Percentiles rank a stretch among this genome's conserved stretches.
Conservation (phyloP, 257 asterid species). For the Penstemon davidsonii region DNA sequence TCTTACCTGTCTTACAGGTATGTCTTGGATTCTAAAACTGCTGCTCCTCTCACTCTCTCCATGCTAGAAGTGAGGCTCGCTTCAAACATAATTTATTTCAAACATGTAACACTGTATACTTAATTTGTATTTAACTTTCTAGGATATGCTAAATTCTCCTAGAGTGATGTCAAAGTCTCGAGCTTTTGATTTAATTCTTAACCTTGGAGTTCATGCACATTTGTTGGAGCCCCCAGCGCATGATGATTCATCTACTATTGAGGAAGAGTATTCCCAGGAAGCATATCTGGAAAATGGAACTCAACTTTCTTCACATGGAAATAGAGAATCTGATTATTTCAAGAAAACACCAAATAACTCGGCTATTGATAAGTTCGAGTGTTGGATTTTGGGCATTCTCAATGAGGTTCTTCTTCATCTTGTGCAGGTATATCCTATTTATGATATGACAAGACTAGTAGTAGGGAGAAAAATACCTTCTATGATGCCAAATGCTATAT, state of each 20-base stretch:
- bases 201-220: slow-evolving; percentile 99
- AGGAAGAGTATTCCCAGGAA: slow-evolving; percentile 82
- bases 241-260: slow-evolving; percentile 70
- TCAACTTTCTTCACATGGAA: slow-evolving; percentile 57
- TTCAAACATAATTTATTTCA: slow-evolving; percentile 21
- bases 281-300: slow-evolving; percentile 62
- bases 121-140: slow-evolving; percentile 34
- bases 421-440: slow-evolving; percentile 73
- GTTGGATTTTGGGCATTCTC: slow-evolving; percentile 98
- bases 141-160: slow-evolving; percentile 95
- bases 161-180: slow-evolving; percentile 77
- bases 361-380: slow-evolving; percentile 85
- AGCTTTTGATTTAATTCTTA: slow-evolving; percentile 91
- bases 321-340: slow-evolving; percentile 46
- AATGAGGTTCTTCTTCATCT: slow-evolving; percentile 94
- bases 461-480: background rate
- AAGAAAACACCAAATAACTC: slow-evolving; percentile 52
- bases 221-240: slow-evolving; percentile 89
- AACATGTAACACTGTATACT: slow-evolving; percentile 32
- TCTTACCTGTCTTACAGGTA: slow-evolving; percentile 68
- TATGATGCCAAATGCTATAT: too few species aligned
- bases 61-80: slow-evolving; percentile 81
- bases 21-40: slow-evolving; percentile 86
- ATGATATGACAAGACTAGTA: slow-evolving; percentile 7
- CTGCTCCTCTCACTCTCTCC: slow-evolving; percentile 92